Percentiles rank a stretch among this genome's conserved stretches.
phyloP scores from a whole-genome alignment of 1,284 basidiomycete species.

The Bondarzewia mesenterica region DNA sequence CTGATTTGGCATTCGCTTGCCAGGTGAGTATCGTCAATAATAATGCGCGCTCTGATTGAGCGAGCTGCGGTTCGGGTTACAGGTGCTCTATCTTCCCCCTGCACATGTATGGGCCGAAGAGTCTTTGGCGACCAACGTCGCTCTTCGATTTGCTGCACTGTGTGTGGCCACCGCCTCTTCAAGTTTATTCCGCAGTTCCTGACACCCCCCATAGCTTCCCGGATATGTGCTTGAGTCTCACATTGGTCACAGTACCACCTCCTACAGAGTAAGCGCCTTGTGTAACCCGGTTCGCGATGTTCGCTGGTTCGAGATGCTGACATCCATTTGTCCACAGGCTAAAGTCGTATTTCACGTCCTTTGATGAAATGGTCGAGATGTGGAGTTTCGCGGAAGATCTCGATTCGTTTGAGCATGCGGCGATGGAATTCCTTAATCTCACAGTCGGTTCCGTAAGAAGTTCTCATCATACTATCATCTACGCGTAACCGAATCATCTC shows the following conservation, averaged over 20 bases:
- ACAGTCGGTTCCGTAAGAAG: constrained; percentile 45
- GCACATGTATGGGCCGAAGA: constrained; percentile 64
- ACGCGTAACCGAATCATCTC: constrained; percentile 1
- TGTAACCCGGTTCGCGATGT: constrained; percentile 7
- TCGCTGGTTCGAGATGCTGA: constrained; percentile 2
- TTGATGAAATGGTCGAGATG: constrained; percentile 51
- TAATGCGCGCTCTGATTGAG: neutral
- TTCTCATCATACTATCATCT: neutral
- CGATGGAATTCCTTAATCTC: constrained; percentile 49
- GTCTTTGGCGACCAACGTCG: constrained; percentile 39
- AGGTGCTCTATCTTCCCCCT: constrained; percentile 55
- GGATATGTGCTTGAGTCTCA: constrained; percentile 57
- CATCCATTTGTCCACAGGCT: constrained; percentile 29
- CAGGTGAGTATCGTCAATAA: constrained; percentile 33
- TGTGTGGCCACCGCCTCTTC: constrained; percentile 26
- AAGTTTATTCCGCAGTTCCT: constrained; percentile 8
- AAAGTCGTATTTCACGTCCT: constrained; percentile 49
- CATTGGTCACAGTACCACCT: constrained; percentile 60
- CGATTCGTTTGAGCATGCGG: constrained; percentile 57
- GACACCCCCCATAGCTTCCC: constrained; percentile 43
- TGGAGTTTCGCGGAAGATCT: constrained; percentile 63
- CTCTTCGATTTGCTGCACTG: constrained; percentile 55
- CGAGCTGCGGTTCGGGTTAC: neutral
- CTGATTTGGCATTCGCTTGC: constrained; percentile 63
- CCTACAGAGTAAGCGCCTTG: constrained; percentile 47